Evolutionary conservation across 169 alveolate species (phyloP), one percentile per base, ranked within the genome.

Genomic region (Cryptosporidium canis): DNA sequence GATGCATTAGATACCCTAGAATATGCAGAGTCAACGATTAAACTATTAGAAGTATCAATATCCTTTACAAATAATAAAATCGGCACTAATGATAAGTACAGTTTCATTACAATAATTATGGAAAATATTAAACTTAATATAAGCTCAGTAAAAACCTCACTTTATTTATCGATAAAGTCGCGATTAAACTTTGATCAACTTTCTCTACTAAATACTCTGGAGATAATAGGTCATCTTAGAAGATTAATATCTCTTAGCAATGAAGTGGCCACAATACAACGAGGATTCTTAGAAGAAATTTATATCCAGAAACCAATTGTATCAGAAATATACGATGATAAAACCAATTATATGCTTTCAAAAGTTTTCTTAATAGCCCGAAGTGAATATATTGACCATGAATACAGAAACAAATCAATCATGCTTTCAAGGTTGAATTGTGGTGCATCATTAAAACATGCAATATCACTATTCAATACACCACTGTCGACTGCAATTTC

Each of bases 1-100:
- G 87, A 77, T n/a, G 87, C 87, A 12, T 16, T 77, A 58, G 61
- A 77, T 24, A 66, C 87, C 3, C 63, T 77, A 3, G 87, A 77
- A 77, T 77, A 77, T 77, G 56, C 47, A 14, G 71, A 58, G 39
- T 77, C 87, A n/a, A 41, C 66, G 1, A 58, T 77, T 24, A 77
- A 77, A 37, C 8, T 77, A 1, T 14, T 77, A 7, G 77, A 61
- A 37, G 65, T 64, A 2, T 58, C 70, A n/a, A 21, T 77, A 37
- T 39, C 31, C 11, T 55, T 65, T 18, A 21, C 41, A 45, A 4
- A 11, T 24, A 55, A 35, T 9, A 27, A 33, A 24, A 18, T 7
- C 16, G 16, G 45, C 21, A 4, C 11, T 24, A 63, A 39, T 37
- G 37, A 55, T 37, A 45, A 43, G n/a, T 4, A 16, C 39, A 12